Base-by-base conservation (phyloP, 2,329 filamentous ascomycete species). In the Rhynchosporium graminicola region DNA sequence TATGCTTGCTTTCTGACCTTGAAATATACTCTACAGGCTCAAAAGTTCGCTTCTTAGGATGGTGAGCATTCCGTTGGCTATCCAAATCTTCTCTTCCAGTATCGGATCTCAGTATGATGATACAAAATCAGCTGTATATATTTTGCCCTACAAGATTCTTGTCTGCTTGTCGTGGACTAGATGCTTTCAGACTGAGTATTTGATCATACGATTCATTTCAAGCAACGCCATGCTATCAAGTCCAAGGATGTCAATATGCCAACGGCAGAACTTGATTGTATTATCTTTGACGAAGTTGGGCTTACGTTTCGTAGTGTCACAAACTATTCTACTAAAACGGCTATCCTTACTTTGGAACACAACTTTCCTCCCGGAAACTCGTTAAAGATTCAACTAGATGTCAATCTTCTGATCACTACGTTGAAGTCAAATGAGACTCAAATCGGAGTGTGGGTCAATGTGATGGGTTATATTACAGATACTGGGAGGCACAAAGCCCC, bases 21-120 rank as follows among this genome's bases (percentile, higher is more conserved):
- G 52, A 40, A 28, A 63, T 57, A 9, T 67, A 66, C 47, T 45
- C 60, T 26, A 61, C 60, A 38, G 71, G 68, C 7, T 84, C 86
- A n/a, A 98, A 98, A 78, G 88, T 97, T 64, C 88, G 94, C 65
- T 96, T 98, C 75, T 77, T 98, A 57, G 93, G 92, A 76, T 97
- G 93, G 94, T 97, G 82, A 78, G 86, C 59, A 55, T 61, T 57
- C n/a, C 33, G 43, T 54, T 47, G 12, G 38, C 20, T 51, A 26
- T 33, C 31, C 36, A 57, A 3, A 7, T 46, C 20, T 20, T 20
- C 20, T 40, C 31, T 50, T n/a, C 15, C 10, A 3, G 20, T 48
- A 13, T 10, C 26, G 20, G 4, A 13, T 40, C 40, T 15, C 1
- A 28, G 9, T 9, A 15, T 8, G 33, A 26, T 26, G 4, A 10